Conservation (phyloP, 176 grass and related monocot species). For the Cymbopogon citratus region DNA sequence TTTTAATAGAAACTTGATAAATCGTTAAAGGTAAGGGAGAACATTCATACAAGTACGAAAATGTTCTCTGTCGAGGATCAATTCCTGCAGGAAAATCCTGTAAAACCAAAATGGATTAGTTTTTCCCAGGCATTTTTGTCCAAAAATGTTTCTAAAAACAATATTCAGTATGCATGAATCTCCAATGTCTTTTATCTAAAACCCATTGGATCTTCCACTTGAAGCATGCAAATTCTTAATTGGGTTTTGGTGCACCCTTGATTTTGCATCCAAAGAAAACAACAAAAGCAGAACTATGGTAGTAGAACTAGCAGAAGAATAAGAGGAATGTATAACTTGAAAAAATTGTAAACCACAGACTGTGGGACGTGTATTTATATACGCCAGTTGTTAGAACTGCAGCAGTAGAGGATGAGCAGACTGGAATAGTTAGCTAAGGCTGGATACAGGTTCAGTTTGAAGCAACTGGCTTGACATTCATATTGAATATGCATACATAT, state of each 20-base stretch:
- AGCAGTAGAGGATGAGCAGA: not conserved
- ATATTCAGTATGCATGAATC: not conserved
- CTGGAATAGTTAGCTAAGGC: not conserved
- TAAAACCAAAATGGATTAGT: constrained; percentile 29
- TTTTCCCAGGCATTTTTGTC: not conserved
- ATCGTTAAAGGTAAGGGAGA: constrained; percentile 14
- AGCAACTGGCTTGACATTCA: not conserved
- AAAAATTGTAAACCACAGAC: not conserved
- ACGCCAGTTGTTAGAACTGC: not conserved
- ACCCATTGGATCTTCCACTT: not conserved
- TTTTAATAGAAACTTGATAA: not conserved
- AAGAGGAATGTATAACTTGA: not conserved
- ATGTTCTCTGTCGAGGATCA: constrained; percentile 58
- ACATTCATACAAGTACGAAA: constrained; percentile 63
- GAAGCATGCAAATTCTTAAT: not conserved
- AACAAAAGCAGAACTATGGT: not conserved
- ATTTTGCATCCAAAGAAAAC: constrained; percentile 13
- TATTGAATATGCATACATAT: not conserved
- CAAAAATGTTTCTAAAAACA: not conserved
- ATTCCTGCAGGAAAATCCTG: constrained; percentile 54
- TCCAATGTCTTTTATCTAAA: not conserved
- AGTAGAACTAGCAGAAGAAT: not conserved
- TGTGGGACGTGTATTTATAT: not conserved
- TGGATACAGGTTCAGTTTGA: not conserved
- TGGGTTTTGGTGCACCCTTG: not conserved